phyloP scores from a whole-genome alignment of 1,139 yeast genomes.

The Hyphopichia wangnamkhiaoensis region DNA sequence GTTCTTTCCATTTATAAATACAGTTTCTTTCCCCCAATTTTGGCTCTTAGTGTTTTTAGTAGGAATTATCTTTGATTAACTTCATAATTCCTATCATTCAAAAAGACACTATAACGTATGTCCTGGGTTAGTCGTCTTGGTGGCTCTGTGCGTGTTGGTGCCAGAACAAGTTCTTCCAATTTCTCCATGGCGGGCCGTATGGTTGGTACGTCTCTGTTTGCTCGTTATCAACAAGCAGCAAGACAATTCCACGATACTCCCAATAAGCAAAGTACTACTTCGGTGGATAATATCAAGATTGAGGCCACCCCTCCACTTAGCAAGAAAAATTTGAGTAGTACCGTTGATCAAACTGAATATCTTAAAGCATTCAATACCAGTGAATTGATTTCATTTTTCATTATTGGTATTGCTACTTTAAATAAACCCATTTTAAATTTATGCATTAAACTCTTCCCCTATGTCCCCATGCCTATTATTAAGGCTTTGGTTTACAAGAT shows the following conservation, averaged over 20 bases:
- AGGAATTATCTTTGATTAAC: too few relatives aligned
- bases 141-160: background rate
- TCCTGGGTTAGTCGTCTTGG: background rate
- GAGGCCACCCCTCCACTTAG: conserved; percentile 4
- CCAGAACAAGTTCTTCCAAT: too few relatives aligned
- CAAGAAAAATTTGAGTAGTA: conserved; percentile 2
- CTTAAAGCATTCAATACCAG: conserved; percentile 33
- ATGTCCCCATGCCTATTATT: conserved; percentile 69
- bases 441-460: conserved; percentile 70
- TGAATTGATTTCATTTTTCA: conserved; percentile 60
- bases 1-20: too few relatives aligned
- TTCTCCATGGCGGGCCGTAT: too few relatives aligned
- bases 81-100: too few relatives aligned
- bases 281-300: conserved; percentile 6
- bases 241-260: conserved; percentile 18
- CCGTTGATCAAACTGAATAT: conserved; percentile 20
- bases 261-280: conserved; percentile 13
- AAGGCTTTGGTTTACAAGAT: conserved; percentile 75
- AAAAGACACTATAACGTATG: background rate
- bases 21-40: too few relatives aligned
- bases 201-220: too few relatives aligned
- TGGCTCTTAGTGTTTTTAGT: too few relatives aligned
- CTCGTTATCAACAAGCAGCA: too few relatives aligned
- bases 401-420: conserved; percentile 68
- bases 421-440: conserved; percentile 60